Evolutionary conservation across 305 asterid genomes (phyloP), one percentile per base, ranked within the genome.

Genomic region (Striga hermonthica): DNA sequence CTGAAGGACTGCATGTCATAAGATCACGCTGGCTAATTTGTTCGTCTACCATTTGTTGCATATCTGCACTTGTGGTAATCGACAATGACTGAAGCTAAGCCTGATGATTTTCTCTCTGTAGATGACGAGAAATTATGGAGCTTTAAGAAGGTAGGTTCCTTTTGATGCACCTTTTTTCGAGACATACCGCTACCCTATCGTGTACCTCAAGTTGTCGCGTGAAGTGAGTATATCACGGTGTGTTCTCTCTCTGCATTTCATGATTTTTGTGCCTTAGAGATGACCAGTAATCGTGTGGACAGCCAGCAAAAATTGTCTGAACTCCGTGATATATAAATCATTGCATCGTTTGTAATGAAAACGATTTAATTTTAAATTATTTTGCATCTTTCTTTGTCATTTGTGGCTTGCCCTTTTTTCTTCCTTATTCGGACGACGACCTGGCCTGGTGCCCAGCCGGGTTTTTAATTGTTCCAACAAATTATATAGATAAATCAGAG

Each of bases 41-140:
- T 36, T 31, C 38, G 37, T 13, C 15, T 10, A 31, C 43, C 4
- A 2, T 36, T 39, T 59, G 35, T 38, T 43, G 36, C n/a, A 48
- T 65, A 4, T 53, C 38, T 63, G 41, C 56, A 53, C 48, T 31
- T 49, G 6, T 57, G 45, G 22, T n/a, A 34, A 44, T 47, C 14
- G 64, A 31, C n/a, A 39, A 55, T 9, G 44, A 41, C 56, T 45
- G 22, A 28, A 57, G 22, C 58, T 35, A 53, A 67, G 35, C 37
- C 22, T 63, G 43, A 35, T 41, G 6, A 54, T 9, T 37, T 69
- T 66, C 9, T 64, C 11, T 72, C 63, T 76, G 79, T 67, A 92
- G 98, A 95, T 85, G 68, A 83, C 88, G 48, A 84, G 97, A 83
- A 92, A 92, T 70, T 92, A 89, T 58, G 98, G 97, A 69, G 86